Evolutionary conservation across 2,329 filamentous ascomycete species (phyloP).

Genomic region (Epichloe brachyelytri): DNA sequence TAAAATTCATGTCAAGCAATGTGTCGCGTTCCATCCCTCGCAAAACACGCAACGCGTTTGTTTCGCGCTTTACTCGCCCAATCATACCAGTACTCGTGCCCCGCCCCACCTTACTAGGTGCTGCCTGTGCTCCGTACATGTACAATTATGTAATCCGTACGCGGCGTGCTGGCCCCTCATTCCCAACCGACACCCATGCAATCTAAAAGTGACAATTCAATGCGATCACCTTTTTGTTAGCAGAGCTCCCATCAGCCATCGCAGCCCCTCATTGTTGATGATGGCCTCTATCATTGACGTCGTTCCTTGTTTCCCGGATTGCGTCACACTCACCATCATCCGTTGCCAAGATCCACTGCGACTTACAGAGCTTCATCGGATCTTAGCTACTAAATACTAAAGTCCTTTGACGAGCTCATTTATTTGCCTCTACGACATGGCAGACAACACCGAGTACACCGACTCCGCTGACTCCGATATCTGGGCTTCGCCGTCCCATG

Average conservation of each 20-base stretch:
- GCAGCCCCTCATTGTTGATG: background rate
- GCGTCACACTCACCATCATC: too few species aligned
- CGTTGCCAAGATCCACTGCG: background rate
- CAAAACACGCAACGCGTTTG: background rate
- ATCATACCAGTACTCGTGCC: background rate
- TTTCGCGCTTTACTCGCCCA: background rate
- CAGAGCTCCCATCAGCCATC: background rate
- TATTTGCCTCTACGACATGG: constrained; percentile 20
- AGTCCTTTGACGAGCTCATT: background rate
- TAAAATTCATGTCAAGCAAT: background rate
- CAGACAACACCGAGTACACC: constrained; percentile 31
- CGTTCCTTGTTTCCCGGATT: background rate
- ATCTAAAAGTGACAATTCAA: too few species aligned
- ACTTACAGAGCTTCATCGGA: background rate
- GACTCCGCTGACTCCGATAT: constrained; percentile 36
- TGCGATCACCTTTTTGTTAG: too few species aligned
- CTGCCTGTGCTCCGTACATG: too few species aligned
- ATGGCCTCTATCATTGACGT: background rate
- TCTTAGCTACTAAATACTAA: background rate
- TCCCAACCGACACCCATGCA: too few species aligned
- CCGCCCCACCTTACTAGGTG: too few species aligned
- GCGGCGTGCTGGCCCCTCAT: too few species aligned
- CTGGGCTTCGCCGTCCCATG: constrained; percentile 31
- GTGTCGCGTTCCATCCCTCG: background rate
- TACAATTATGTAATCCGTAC: too few species aligned